Evolutionary conservation across 306 rosid genomes (phyloP).

Genomic region (Abrus pulchellus): DNA sequence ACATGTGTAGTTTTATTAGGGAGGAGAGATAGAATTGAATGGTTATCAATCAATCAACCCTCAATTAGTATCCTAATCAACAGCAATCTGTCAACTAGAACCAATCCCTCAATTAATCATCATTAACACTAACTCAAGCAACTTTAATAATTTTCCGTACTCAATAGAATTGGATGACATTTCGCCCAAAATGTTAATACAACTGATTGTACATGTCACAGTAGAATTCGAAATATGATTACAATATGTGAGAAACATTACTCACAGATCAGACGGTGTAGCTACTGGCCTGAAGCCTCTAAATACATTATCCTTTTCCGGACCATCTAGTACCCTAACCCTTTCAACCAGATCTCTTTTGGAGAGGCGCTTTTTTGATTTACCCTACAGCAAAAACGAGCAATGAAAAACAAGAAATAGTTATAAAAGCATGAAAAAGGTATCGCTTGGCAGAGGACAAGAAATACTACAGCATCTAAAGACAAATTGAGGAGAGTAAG

Average conservation of each 20-base stretch:
- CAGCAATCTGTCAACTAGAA: conserved; percentile 16
- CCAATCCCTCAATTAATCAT: conserved; percentile 6
- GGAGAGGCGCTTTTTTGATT: conserved; percentile 74
- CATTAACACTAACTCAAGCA: conserved; percentile 17
- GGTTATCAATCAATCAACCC: conserved; percentile 4
- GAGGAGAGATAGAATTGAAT: background rate
- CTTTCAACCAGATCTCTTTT: conserved; percentile 73
- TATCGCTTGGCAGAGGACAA: conserved; percentile 24
- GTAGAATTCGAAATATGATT: conserved; percentile 3
- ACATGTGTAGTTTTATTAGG: background rate
- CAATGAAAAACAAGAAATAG: background rate
- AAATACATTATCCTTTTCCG: conserved; percentile 66
- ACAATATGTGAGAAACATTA: conserved; percentile 42
- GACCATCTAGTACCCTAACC: conserved; percentile 64
- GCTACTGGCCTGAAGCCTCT: conserved; percentile 78
- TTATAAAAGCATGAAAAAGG: background rate
- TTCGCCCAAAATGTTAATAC: background rate
- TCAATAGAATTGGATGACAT: conserved; percentile 14
- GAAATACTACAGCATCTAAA: background rate
- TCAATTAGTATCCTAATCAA: conserved; percentile 7
- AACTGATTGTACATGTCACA: conserved; percentile 14
- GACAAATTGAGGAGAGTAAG: background rate
- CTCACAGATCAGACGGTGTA: conserved; percentile 75
- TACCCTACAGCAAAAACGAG: conserved; percentile 63
- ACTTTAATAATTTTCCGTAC: background rate